These are phyloP conservation scores for Prunus padus DNA, from an alignment of 306 rosid genomes.

Conservation along the genomic window DNA sequence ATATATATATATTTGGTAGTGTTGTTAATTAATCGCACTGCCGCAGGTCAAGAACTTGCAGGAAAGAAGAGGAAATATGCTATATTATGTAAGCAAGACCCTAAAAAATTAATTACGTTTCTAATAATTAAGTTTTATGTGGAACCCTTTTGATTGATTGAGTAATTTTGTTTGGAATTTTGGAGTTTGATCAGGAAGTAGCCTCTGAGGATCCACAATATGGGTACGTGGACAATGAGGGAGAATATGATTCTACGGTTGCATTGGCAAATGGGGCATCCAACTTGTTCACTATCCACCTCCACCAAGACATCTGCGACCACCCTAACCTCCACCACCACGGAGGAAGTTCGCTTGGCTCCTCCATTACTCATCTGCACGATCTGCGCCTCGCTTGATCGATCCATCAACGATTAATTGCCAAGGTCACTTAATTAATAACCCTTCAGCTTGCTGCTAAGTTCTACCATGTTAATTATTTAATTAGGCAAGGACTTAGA, in stretches of 20 bases:
- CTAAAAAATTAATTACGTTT: background rate
- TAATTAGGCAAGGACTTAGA: background rate
- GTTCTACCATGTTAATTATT: background rate
- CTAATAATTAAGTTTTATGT: background rate
- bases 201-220: slow-evolving; percentile 60
- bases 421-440: background rate
- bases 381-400: slow-evolving; percentile 57
- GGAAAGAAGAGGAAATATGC: slow-evolving; percentile 36
- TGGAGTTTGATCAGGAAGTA: slow-evolving; percentile 40
- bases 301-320: slow-evolving; percentile 27
- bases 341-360: slow-evolving; percentile 23
- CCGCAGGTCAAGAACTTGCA: slow-evolving; percentile 56
- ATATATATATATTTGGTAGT: background rate
- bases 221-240: slow-evolving; percentile 45
- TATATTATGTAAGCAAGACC: slow-evolving; percentile 49
- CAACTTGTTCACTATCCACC: slow-evolving; percentile 50
- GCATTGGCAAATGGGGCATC: slow-evolving; percentile 63
- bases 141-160: too few species aligned
- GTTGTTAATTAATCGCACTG: background rate
- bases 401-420: background rate
- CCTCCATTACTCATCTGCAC: slow-evolving; percentile 24
- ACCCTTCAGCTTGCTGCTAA: background rate
- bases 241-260: slow-evolving; percentile 50
- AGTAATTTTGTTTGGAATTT: background rate
- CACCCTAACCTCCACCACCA: slow-evolving; percentile 36